phyloP scores from a whole-genome alignment of 768 basidiomycete species.

The Boletus sp. region DNA sequence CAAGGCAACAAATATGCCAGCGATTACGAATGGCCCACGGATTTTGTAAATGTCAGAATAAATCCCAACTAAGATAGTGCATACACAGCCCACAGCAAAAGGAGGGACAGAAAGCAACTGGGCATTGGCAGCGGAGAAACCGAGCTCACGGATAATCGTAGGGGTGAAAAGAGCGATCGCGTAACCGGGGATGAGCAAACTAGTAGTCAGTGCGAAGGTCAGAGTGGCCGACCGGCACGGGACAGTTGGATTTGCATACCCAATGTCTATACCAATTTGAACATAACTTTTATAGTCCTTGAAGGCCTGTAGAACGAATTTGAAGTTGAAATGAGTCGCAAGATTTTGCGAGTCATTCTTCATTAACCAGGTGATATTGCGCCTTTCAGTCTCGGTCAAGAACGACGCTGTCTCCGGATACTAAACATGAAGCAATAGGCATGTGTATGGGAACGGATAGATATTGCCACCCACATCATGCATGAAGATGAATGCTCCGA shows the following conservation, averaged over 20 bases:
- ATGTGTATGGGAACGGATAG: background rate
- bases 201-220: slow-evolving; percentile 15
- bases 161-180: slow-evolving; percentile 51
- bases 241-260: slow-evolving; percentile 26
- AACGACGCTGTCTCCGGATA: slow-evolving; percentile 58
- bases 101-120: slow-evolving; percentile 50
- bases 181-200: slow-evolving; percentile 45
- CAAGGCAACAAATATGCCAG: slow-evolving; percentile 40
- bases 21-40: slow-evolving; percentile 51
- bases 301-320: slow-evolving; percentile 48
- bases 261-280: slow-evolving; percentile 39
- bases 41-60: slow-evolving; percentile 41
- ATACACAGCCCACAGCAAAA: slow-evolving; percentile 45
- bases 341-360: slow-evolving; percentile 43
- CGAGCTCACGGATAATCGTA: slow-evolving; percentile 49
- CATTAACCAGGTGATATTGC: slow-evolving; percentile 32
- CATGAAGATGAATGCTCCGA: slow-evolving; percentile 46
- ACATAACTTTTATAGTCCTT: slow-evolving; percentile 42
- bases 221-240: background rate
- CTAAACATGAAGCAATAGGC: slow-evolving; percentile 19
- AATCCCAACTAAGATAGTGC: slow-evolving; percentile 41
- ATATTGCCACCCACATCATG: slow-evolving; percentile 41
- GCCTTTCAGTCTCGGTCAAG: slow-evolving; percentile 43
- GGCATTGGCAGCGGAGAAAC: slow-evolving; percentile 50
- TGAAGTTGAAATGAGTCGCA: slow-evolving; percentile 41